A percentile compares a stretch with the other conserved stretches of the same genome.
phyloP scores from a whole-genome alignment of 2,329 filamentous ascomycete species.

The Neodidymelliopsis sp. region DNA sequence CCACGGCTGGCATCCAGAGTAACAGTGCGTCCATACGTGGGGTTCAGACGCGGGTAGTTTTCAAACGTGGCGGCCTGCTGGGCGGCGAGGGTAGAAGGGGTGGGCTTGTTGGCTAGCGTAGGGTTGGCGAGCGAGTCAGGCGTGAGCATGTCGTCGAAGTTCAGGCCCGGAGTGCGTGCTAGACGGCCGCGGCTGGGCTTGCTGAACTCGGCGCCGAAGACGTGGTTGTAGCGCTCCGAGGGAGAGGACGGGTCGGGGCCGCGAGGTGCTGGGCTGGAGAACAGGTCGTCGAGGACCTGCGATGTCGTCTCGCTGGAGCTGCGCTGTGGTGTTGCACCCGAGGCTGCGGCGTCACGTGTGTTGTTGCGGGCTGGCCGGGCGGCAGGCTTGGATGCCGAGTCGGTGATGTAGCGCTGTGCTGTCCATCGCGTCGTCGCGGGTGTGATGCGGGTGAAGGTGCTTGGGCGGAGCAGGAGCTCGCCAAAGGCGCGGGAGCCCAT shows the following conservation, averaged over 20 bases:
- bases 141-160: conserved; percentile 32
- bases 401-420: conserved; percentile 21
- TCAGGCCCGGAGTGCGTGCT: conserved; percentile 11
- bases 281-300: conserved; percentile 35
- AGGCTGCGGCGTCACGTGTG: background rate
- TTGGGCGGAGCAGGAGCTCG: conserved; percentile 43
- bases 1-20: conserved; percentile 43
- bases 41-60: conserved; percentile 46
- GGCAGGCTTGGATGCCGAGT: conserved; percentile 9
- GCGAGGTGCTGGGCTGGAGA: conserved; percentile 20
- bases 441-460: conserved; percentile 31
- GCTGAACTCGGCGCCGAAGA: conserved; percentile 33
- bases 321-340: conserved; percentile 6
- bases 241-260: conserved; percentile 10
- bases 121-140: conserved; percentile 24
- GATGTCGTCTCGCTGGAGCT: conserved; percentile 19
- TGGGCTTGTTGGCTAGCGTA: conserved; percentile 27
- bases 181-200: conserved; percentile 3
- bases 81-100: conserved; percentile 15
- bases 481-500: conserved; percentile 44
- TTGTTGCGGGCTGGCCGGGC: conserved; percentile 21
- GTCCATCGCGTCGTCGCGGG: conserved; percentile 26
- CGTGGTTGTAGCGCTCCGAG: conserved; percentile 5
- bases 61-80: conserved; percentile 32
- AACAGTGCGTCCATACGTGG: conserved; percentile 52